Evolutionary conservation across 768 basidiomycete species (phyloP).

Genomic region (Lyophyllum semitale): DNA sequence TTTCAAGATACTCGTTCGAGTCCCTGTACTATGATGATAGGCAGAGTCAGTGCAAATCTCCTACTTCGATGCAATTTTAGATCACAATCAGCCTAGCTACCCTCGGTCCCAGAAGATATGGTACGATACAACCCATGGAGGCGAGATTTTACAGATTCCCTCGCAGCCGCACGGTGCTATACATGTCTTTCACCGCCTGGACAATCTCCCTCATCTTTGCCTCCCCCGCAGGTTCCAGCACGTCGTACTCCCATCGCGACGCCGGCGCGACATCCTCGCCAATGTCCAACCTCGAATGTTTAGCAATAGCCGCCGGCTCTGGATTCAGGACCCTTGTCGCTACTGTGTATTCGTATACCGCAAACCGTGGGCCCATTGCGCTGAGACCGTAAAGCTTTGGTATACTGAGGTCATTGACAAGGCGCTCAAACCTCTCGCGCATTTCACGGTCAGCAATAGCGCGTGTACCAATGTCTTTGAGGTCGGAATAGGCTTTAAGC

Average conservation of each 20-base stretch:
- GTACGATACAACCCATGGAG: background rate
- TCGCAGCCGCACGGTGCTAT: background rate
- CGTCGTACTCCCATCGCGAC: constrained; percentile 23
- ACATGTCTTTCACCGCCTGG: background rate
- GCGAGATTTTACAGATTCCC: background rate
- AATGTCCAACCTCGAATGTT: constrained; percentile 14
- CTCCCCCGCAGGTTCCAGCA: constrained; percentile 19
- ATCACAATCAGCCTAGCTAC: no score
- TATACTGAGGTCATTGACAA: constrained; percentile 14
- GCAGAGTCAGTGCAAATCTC: no score
- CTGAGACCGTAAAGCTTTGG: constrained; percentile 26
- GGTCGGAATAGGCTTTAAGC: background rate
- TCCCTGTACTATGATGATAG: no score
- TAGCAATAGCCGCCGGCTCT: constrained; percentile 13
- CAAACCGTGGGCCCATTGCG: constrained; percentile 25
- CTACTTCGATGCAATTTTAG: no score
- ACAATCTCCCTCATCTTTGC: constrained; percentile 10
- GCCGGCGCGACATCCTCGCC: constrained; percentile 25
- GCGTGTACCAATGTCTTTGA: constrained; percentile 15
- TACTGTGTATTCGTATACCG: constrained; percentile 21
- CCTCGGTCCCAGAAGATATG: background rate
- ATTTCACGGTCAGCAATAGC: constrained; percentile 26
- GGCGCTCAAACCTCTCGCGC: constrained; percentile 19
- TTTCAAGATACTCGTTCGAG: no score
- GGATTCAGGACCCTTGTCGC: constrained; percentile 10